Base-by-base conservation (phyloP, 768 basidiomycete genomes). In the Suillus subaureus region DNA sequence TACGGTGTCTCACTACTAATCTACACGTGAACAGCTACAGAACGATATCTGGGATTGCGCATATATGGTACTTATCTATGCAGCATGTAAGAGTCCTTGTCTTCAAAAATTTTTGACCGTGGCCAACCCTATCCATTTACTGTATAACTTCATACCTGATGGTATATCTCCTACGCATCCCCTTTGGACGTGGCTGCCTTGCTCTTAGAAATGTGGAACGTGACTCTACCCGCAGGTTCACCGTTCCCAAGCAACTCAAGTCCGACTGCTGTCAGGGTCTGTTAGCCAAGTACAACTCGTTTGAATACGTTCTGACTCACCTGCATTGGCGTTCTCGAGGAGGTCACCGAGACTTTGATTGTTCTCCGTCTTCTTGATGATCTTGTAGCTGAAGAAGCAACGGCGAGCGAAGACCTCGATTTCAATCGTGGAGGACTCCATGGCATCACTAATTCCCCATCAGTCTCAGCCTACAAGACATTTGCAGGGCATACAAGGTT, bases 351-450 rank as follows among this genome's bases (percentile, higher is more conserved):
- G 63, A 39, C 72, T 76, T 65, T 76, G 75, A 52, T 71, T 78
- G 49, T 69, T 78, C 65, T 76, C 75, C 39, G 75, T 76, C 67
- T 73, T 78, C 65, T 76, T 76, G 65, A 76, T 75, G 66, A 76
- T 8, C 42, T 78, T 76, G 69, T 75, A 76, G 60, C 54, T 76
- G 16, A 75, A 76, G 62, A 76, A 76, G 39, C 77, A 76, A 3
- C 73, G 60, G 13, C 75, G 71, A 3, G 75, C 75, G 8, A 72
- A 78, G 18, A 76, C 76, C 55, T 76, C 76, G 28, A 76, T 75
- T 60, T 78, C 76, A n/a, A 76, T 67, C 51, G 68, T 75, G 67
- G 75, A 76, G 42, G 76, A 73, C 65, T 72, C 75, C 21, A 76
- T 57, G 12, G 75, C 73, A 13, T 76, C 71, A 62, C 75, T 76